Evolutionary conservation across 345 rosid species (phyloP).

Genomic region (Ricinus communis): DNA sequence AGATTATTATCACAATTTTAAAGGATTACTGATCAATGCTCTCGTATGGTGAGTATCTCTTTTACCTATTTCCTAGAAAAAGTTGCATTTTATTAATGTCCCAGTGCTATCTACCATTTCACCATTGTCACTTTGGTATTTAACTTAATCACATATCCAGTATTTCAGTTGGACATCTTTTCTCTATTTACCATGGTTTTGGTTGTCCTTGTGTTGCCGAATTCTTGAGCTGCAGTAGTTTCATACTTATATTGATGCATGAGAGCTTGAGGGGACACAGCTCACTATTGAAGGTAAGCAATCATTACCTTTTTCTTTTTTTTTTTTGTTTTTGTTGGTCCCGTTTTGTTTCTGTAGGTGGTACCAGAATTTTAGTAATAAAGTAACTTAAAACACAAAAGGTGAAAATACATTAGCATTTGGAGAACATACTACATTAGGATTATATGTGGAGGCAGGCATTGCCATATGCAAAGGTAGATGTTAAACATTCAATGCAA

Average conservation of each 20-base stretch:
- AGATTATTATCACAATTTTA: constrained; percentile 22
- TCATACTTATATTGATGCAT: constrained; percentile 17
- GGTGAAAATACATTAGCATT: background rate
- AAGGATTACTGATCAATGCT: constrained; percentile 25
- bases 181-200: constrained; percentile 22
- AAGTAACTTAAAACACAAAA: background rate
- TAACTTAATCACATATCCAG: constrained; percentile 10
- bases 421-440: background rate
- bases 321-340: too few relatives aligned
- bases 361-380: background rate
- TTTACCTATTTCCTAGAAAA: background rate
- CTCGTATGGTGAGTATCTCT: constrained; percentile 21
- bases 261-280: constrained; percentile 17
- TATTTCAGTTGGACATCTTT: constrained; percentile 29
- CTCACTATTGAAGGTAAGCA: constrained; percentile 43
- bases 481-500: background rate
- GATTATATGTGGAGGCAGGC: background rate
- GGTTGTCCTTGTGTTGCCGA: constrained; percentile 24
- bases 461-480: background rate
- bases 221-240: constrained; percentile 36
- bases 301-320: background rate
- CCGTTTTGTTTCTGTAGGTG: background rate
- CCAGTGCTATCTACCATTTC: background rate
- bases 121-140: background rate
- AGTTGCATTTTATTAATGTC: background rate